These are phyloP conservation scores for Cryptomeria japonica DNA, from an alignment of 75 land plant species.

Conservation along the genomic window DNA sequence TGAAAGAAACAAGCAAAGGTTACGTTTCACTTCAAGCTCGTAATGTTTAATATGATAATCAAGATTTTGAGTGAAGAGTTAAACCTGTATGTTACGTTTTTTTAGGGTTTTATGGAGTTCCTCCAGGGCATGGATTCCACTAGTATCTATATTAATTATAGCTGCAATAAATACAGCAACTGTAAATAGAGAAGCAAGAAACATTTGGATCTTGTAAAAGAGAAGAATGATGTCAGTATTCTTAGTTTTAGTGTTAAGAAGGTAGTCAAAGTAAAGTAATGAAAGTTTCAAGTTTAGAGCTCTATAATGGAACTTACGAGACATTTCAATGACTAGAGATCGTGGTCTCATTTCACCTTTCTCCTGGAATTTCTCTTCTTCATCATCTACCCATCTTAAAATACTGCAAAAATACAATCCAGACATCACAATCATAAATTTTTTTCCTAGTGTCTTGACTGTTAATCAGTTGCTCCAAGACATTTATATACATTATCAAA, in stretches of 20 bases:
- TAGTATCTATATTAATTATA: slow-evolving; percentile 86
- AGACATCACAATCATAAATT: background rate
- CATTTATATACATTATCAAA: too few relatives aligned
- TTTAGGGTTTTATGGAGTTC: slow-evolving; percentile 59
- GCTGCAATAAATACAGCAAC: slow-evolving; percentile 45
- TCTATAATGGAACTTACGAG: slow-evolving; percentile 60
- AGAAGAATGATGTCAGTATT: background rate
- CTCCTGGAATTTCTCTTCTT: slow-evolving; percentile 45
- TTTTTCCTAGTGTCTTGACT: background rate
- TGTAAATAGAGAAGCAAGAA: slow-evolving; percentile 1
- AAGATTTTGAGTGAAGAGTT: slow-evolving; percentile 41
- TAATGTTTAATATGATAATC: background rate
- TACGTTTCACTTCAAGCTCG: too few relatives aligned
- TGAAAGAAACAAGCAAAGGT: background rate
- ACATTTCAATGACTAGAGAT: slow-evolving; percentile 75
- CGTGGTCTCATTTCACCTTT: slow-evolving; percentile 37
- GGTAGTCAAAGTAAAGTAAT: too few relatives aligned
- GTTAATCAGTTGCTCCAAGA: slow-evolving; percentile 10
- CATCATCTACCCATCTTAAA: slow-evolving; percentile 79
- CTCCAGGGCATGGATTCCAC: slow-evolving; percentile 83
- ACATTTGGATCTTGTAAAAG: background rate
- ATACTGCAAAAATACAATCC: slow-evolving; percentile 39
- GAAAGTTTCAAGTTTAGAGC: slow-evolving; percentile 13
- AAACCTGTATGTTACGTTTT: slow-evolving; percentile 68
- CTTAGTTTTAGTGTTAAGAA: background rate